Percentiles rank a stretch among this genome's conserved stretches.
Conservation (phyloP, 2,329 filamentous ascomycete species). For the Pseudogymnoascus sp. region DNA sequence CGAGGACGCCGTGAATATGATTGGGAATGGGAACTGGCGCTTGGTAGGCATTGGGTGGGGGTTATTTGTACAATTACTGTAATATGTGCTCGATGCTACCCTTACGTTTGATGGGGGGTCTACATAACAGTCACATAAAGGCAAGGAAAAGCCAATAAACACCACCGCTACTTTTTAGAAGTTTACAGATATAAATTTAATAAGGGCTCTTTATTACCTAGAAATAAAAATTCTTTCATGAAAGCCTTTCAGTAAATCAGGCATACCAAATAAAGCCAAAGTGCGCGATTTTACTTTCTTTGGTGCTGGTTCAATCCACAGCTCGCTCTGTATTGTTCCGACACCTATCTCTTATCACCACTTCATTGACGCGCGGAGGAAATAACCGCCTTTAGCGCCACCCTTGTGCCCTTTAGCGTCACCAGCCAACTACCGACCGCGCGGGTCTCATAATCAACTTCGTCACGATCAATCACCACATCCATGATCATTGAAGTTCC, state of each 20-base stretch:
- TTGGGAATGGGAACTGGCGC: slow-evolving; percentile 4
- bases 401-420: neutral
- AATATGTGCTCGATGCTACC: neutral
- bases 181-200: neutral
- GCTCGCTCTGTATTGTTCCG: neutral
- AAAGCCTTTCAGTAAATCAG: neutral
- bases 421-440: slow-evolving; percentile 1
- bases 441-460: slow-evolving; percentile 3
- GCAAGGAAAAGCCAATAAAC: neutral
- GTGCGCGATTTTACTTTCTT: neutral
- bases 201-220: neutral
- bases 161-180: neutral
- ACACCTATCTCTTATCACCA: neutral
- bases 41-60: neutral
- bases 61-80: neutral
- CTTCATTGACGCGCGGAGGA: neutral
- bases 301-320: neutral
- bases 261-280: neutral
- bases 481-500: neutral
- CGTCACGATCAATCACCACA: neutral
- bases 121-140: neutral
- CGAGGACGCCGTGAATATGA: neutral
- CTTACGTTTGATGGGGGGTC: neutral
- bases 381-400: neutral
- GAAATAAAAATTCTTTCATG: neutral